Conservation (phyloP, 139 green algal genomes). For the Chlamydomonas sp. region DNA sequence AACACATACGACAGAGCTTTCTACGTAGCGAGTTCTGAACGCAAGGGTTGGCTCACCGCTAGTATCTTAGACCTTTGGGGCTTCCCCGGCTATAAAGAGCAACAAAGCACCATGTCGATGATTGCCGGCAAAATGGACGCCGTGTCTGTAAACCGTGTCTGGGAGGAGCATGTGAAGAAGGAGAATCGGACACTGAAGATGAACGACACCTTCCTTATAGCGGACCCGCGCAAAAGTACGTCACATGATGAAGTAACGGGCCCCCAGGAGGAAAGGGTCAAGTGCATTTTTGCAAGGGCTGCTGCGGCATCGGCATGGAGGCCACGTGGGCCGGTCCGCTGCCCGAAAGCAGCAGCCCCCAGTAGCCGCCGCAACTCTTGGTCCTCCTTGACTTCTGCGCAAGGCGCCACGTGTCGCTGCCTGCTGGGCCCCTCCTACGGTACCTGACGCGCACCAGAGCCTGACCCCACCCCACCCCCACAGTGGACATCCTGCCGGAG, state of each 20-base stretch:
- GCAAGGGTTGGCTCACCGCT: no score
- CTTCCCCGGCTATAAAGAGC: neutral
- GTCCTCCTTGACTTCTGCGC: neutral
- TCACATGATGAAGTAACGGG: no score
- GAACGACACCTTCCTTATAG: constrained; percentile 55
- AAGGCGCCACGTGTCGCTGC: neutral
- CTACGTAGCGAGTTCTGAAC: no score
- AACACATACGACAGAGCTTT: no score
- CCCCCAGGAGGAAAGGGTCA: no score
- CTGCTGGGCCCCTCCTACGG: neutral
- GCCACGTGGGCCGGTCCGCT: no score
- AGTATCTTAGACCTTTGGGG: no score
- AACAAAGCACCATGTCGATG: constrained; percentile 14
- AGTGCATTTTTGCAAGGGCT: no score
- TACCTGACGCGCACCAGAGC: neutral
- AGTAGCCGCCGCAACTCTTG: neutral
- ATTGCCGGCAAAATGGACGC: constrained; percentile 42
- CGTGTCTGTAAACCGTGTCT: constrained; percentile 32
- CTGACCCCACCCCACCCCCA: neutral
- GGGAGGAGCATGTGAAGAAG: constrained; percentile 53
- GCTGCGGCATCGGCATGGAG: no score
- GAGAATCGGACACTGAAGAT: constrained; percentile 57
- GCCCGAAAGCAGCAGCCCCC: no score
- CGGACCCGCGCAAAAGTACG: constrained; percentile 63
- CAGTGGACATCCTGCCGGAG: constrained; percentile 71